Conservation (phyloP, 345 rosid genomes). For the Trapa incisa region DNA sequence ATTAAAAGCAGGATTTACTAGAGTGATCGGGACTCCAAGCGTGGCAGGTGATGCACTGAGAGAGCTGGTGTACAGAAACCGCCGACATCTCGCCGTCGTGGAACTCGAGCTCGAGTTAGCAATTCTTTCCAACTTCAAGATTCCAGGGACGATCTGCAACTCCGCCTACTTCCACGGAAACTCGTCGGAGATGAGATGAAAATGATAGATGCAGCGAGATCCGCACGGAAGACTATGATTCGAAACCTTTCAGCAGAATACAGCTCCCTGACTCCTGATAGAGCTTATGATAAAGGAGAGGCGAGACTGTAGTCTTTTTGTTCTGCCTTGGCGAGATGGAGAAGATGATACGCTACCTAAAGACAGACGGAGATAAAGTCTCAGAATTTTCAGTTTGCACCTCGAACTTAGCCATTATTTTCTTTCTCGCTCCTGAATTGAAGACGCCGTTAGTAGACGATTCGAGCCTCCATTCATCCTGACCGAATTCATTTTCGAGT, state of each 20-base stretch:
- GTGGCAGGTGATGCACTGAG: conserved; percentile 89
- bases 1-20: conserved; percentile 22
- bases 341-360: conserved; percentile 8
- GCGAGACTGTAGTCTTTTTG: conserved; percentile 1
- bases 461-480: too few species aligned
- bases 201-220: conserved; percentile 1
- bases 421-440: neutral
- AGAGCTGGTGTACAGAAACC: conserved; percentile 61
- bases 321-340: conserved; percentile 6
- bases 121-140: neutral
- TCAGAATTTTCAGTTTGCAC: neutral
- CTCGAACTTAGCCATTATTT: neutral
- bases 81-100: conserved; percentile 40
- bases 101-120: neutral
- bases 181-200: neutral
- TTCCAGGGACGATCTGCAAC: conserved; percentile 3
- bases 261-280: neutral
- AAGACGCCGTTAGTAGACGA: neutral
- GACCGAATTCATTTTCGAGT: too few species aligned
- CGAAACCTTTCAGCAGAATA: neutral
- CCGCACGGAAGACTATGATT: neutral
- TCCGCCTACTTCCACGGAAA: neutral
- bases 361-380: neutral
- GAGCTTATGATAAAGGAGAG: neutral
- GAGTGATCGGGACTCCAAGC: conserved; percentile 95